A percentile compares a stretch with the other conserved stretches of the same genome.
Evolutionary conservation across 2,329 filamentous ascomycete genomes (phyloP).

Genomic region (Talaromyces sp.): DNA sequence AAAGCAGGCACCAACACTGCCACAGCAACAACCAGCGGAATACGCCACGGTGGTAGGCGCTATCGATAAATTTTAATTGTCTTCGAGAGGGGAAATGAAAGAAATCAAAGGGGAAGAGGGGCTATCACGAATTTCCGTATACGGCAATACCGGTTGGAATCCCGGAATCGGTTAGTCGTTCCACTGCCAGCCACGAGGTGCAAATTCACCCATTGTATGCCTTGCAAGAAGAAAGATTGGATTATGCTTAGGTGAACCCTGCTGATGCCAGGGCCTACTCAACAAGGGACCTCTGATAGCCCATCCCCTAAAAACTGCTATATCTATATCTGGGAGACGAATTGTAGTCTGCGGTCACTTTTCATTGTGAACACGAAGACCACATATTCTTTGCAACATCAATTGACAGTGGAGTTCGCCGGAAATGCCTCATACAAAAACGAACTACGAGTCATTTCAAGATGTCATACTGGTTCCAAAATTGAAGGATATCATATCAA

Average conservation of each 20-base stretch:
- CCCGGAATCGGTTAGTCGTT: too few relatives aligned
- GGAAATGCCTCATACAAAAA: too few relatives aligned
- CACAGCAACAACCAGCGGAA: background rate
- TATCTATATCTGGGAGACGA: background rate
- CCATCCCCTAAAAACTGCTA: background rate
- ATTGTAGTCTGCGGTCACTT: too few relatives aligned
- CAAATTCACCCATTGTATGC: background rate
- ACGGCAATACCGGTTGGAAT: background rate
- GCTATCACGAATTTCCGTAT: background rate
- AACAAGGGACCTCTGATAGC: background rate
- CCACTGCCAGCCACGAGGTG: too few relatives aligned
- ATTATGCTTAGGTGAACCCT: background rate
- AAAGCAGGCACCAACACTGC: background rate
- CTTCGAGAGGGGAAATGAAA: background rate
- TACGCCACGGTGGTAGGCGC: background rate
- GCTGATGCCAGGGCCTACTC: background rate
- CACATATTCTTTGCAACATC: too few relatives aligned
- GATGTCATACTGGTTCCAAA: too few relatives aligned
- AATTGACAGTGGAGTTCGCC: too few relatives aligned
- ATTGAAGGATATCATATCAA: too few relatives aligned
- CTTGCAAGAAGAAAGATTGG: background rate
- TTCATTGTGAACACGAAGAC: too few relatives aligned
- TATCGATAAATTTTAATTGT: background rate
- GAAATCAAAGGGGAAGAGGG: background rate
- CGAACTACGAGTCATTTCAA: too few relatives aligned